A percentile compares a stretch with the other conserved stretches of the same genome.
These are phyloP conservation scores for Trifolium fragiferum DNA, from an alignment of 306 rosid genomes.

Conservation along the genomic window DNA sequence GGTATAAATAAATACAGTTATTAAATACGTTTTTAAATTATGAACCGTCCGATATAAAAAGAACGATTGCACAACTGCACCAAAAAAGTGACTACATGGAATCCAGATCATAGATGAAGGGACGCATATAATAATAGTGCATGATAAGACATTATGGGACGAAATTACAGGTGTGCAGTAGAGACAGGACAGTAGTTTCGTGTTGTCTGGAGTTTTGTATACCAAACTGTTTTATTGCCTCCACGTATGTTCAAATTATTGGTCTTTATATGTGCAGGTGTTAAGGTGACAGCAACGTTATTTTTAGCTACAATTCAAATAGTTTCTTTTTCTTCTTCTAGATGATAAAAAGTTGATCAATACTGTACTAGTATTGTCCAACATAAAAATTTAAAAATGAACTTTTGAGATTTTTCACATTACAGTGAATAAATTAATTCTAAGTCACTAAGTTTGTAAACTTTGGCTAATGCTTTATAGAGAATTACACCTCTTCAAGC, in stretches of 20 bases:
- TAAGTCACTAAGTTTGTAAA: conserved; percentile 8
- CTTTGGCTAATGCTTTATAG: conserved; percentile 17
- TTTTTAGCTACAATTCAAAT: conserved; percentile 19
- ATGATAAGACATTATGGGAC: conserved; percentile 5
- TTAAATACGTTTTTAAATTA: no score
- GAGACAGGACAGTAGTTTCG: conserved; percentile 5
- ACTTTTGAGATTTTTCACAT: conserved; percentile 10
- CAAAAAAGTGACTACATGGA: no score
- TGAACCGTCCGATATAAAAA: no score
- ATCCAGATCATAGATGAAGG: no score
- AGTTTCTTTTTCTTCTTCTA: no score
- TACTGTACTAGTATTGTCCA: no score
- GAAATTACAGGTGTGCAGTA: background rate
- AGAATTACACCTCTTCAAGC: conserved; percentile 49
- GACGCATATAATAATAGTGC: conserved; percentile 4
- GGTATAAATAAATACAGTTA: no score
- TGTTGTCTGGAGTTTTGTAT: background rate
- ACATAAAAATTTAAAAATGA: background rate
- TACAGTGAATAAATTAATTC: conserved; percentile 35
- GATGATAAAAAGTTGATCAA: no score
- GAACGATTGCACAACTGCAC: no score
- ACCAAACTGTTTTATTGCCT: background rate
- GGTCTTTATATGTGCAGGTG: conserved; percentile 13
- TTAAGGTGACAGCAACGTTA: background rate
- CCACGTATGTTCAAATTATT: conserved; percentile 26